phyloP scores from a whole-genome alignment of 1,284 basidiomycete species.

The Anthracocystis panici-leucophaei region DNA sequence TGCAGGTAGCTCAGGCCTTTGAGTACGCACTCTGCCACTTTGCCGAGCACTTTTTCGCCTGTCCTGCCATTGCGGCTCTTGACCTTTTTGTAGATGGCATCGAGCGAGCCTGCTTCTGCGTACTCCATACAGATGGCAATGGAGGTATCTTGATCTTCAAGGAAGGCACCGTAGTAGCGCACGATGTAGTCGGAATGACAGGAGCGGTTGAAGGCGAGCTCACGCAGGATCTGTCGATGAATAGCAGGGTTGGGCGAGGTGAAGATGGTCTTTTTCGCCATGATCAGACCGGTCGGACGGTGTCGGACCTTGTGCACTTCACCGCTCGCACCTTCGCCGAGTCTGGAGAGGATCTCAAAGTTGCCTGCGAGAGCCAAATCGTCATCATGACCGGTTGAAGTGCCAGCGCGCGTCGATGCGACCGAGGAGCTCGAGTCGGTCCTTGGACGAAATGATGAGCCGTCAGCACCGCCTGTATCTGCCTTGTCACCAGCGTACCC shows the following conservation, averaged over 20 bases:
- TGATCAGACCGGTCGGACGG: constrained; percentile 79
- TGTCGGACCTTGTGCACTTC: constrained; percentile 92
- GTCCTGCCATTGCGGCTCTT: constrained; percentile 81
- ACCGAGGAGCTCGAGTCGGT: constrained; percentile 28
- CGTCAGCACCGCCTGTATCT: constrained; percentile 1
- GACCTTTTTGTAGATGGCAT: constrained; percentile 86
- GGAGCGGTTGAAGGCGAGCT: constrained; percentile 88
- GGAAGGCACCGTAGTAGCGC: constrained; percentile 92
- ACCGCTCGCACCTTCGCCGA: constrained; percentile 96
- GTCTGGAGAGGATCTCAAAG: constrained; percentile 78
- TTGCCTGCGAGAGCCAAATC: constrained; percentile 71
- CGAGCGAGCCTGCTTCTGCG: constrained; percentile 85
- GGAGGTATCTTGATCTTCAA: constrained; percentile 89
- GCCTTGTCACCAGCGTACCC: neutral
- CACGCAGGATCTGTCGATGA: constrained; percentile 88
- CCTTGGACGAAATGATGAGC: constrained; percentile 13
- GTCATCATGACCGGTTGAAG: constrained; percentile 38
- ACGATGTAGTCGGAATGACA: constrained; percentile 90
- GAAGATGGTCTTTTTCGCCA: constrained; percentile 96
- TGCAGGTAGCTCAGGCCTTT: constrained; percentile 94
- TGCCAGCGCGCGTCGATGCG: constrained; percentile 27
- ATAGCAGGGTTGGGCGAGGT: constrained; percentile 89
- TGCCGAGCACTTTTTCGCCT: constrained; percentile 90
- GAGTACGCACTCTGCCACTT: constrained; percentile 90
- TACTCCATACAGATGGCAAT: constrained; percentile 97